A percentile compares a stretch with the other conserved stretches of the same genome.
Conservation (phyloP, 2,329 filamentous ascomycete genomes). For the Fusarium sp. region DNA sequence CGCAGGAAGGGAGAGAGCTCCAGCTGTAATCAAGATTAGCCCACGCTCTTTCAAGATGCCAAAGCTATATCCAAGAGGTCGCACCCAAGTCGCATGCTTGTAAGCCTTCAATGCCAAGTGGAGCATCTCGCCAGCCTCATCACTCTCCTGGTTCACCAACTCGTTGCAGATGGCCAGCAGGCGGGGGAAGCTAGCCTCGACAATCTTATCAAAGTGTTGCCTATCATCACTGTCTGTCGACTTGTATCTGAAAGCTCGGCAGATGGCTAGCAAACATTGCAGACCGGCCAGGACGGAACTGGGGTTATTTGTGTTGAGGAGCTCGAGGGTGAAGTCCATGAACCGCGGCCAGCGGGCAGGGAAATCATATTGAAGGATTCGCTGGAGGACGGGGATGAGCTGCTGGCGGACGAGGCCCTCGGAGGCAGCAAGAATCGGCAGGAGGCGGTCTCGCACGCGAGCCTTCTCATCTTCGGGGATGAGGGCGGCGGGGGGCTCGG, state of each 20-base stretch:
- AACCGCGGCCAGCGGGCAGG: conserved; percentile 94
- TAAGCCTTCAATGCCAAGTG: conserved; percentile 95
- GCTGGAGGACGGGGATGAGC: conserved; percentile 93
- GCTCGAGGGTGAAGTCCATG: conserved; percentile 89
- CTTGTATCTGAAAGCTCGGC: conserved; percentile 96
- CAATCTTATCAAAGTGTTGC: conserved; percentile 92
- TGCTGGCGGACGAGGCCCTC: conserved; percentile 88
- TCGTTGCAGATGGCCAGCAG: conserved; percentile 88
- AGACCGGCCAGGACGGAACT: conserved; percentile 91
- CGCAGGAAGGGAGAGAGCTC: conserved; percentile 85
- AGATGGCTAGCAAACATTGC: conserved; percentile 94
- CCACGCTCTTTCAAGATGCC: neutral
- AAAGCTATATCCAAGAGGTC: conserved; percentile 24
- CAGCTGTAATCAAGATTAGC: conserved; percentile 69
- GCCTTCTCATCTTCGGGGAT: conserved; percentile 92
- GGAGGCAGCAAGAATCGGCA: conserved; percentile 87
- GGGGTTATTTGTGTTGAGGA: conserved; percentile 88
- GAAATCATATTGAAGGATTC: conserved; percentile 96
- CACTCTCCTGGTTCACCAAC: conserved; percentile 88
- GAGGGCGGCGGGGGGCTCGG: conserved; percentile 66
- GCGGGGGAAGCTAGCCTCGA: conserved; percentile 90
- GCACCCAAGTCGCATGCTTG: conserved; percentile 96
- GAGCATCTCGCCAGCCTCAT: conserved; percentile 97
- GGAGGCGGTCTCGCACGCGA: conserved; percentile 86
- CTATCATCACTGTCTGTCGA: conserved; percentile 79